Conservation (phyloP, 306 rosid genomes). For the Prunus fruticosa region DNA sequence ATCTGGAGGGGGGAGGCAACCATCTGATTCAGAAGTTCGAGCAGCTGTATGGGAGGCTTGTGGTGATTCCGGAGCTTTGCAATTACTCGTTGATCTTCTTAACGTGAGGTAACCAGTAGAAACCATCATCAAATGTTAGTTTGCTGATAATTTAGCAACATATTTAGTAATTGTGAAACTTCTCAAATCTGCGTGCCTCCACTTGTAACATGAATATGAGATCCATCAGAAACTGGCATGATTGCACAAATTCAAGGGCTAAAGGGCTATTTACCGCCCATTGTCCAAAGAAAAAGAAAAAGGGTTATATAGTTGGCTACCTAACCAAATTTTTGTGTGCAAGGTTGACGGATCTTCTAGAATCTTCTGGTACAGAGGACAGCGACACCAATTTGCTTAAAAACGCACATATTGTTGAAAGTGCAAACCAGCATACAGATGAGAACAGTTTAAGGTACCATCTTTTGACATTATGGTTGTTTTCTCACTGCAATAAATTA, state of each 20-base stretch:
- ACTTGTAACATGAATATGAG: constrained; percentile 10
- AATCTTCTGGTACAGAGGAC: constrained; percentile 64
- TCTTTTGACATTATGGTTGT: constrained; percentile 11
- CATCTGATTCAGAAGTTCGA: constrained; percentile 73
- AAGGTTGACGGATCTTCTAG: constrained; percentile 77
- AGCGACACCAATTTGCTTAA: constrained; percentile 56
- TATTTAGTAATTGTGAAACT: neutral
- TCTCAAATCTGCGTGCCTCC: constrained; percentile 16
- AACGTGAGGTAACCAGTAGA: constrained; percentile 50
- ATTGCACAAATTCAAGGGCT: neutral
- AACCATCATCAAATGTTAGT: constrained; percentile 8
- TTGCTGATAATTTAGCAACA: constrained; percentile 7
- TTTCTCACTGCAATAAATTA: neutral
- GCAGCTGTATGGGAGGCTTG: constrained; percentile 96
- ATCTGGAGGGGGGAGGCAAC: constrained; percentile 53
- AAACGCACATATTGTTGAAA: constrained; percentile 38
- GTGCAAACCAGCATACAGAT: constrained; percentile 23
- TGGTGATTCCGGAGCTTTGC: constrained; percentile 91
- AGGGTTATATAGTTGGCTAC: constrained; percentile 5
- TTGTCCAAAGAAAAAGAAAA: neutral
- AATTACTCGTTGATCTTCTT: constrained; percentile 91
- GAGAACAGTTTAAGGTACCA: constrained; percentile 40
- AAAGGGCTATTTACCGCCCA: no score
- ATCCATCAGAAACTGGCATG: neutral
- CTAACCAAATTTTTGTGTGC: constrained; percentile 21